Evolutionary conservation across 2,329 filamentous ascomycete species (phyloP), one percentile per base, ranked within the genome.

Genomic region (Colletotrichum lindemuthianum): DNA sequence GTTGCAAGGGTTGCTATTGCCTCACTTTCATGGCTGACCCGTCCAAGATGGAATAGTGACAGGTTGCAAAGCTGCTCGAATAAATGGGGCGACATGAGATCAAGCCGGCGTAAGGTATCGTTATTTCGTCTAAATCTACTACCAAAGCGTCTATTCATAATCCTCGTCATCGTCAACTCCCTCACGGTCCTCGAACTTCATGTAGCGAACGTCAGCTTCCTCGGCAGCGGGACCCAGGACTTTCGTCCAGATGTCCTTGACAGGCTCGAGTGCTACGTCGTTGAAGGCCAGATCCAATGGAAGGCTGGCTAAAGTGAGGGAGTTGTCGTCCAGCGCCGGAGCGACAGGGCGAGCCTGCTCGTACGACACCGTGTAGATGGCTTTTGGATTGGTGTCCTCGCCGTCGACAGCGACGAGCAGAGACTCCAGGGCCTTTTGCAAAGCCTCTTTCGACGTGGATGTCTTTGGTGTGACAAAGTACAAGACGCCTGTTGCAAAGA

Each of bases 181-280:
- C 72, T 93, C 89, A 32, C 92, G 85, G 65, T 96, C 91, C 52
- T 90, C 86, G 74, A 97, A 97, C 16, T 85, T 81, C 86, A 97
- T 89, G 71, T 96, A 97, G 48, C 85, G 77, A 33, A 67, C 55
- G 9, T 68, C 70, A 6, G 72, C 75, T 15, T 79, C 78, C 15
- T 81, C 80, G 1, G 75, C 79, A 5, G 84, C 82, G 2, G 79
- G 77, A 9, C 84, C 86, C 69, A 86, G 80, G 4, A 93, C 82
- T 52, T 81, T 78, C 66, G 85, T 81, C 93, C 94, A 98, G 7
- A 89, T 87, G 9, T 84, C 76, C 65, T 86, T 86, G 2, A 97
- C 91, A 33, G 86, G 76, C 7, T 88, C 84, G 9, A 97, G 77
- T 2, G 88, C 79, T 0, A 78, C 73, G 69, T 97, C 95, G 70